phyloP scores from a whole-genome alignment of 2,329 filamentous ascomycete species.

The Aspergillus sp. region DNA sequence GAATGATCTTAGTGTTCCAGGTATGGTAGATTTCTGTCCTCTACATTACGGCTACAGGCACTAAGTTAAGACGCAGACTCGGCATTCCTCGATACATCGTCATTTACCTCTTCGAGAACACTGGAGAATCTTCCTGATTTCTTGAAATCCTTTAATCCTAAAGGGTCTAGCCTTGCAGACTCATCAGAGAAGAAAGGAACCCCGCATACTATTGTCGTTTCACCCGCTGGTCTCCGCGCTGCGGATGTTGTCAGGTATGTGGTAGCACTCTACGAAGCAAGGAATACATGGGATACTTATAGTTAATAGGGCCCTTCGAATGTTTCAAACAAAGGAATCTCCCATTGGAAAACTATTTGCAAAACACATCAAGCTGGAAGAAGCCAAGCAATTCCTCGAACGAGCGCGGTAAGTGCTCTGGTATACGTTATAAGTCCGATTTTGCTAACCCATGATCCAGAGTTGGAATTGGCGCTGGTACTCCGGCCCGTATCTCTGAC shows the following conservation, averaged over 20 bases:
- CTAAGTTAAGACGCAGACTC: conserved; percentile 54
- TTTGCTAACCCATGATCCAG: conserved; percentile 43
- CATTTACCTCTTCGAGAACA: conserved; percentile 65
- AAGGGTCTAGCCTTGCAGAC: conserved; percentile 60
- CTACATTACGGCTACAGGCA: background rate
- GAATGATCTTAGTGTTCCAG: conserved; percentile 75
- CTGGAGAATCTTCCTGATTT: conserved; percentile 76
- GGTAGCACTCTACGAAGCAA: background rate
- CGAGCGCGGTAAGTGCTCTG: conserved; percentile 48
- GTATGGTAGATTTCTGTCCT: conserved; percentile 46
- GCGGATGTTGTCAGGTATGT: conserved; percentile 75
- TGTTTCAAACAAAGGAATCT: conserved; percentile 75
- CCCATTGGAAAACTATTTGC: conserved; percentile 91
- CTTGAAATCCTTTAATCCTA: conserved; percentile 61
- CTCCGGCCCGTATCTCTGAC: conserved; percentile 77
- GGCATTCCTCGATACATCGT: conserved; percentile 76
- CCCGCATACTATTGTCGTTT: conserved; percentile 86
- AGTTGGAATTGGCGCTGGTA: conserved; percentile 86
- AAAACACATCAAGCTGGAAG: conserved; percentile 94
- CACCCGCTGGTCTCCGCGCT: conserved; percentile 78
- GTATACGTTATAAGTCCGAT: background rate
- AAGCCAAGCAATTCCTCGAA: conserved; percentile 75
- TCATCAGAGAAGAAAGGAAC: conserved; percentile 68
- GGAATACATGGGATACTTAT: conserved; percentile 1
- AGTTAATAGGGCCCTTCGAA: conserved; percentile 62